Evolutionary conservation across 805 yeast genomes (phyloP).

Genomic region (Jamesozyma gamospora): DNA sequence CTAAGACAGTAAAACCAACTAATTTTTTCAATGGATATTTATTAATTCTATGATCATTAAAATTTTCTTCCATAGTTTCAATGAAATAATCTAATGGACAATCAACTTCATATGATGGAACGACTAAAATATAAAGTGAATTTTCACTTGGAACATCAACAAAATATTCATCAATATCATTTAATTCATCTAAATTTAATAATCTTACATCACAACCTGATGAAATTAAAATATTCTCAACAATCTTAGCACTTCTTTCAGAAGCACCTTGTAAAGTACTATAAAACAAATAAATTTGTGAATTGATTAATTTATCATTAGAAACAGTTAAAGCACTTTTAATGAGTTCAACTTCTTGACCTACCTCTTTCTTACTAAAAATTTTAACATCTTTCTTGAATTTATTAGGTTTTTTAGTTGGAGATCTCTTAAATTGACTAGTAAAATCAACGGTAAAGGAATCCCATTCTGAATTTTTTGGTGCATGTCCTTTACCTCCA

Average conservation of each 20-base stretch:
- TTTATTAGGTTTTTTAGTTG: not conserved
- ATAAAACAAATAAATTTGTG: slow-evolving; percentile 62
- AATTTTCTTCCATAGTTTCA: slow-evolving; percentile 70
- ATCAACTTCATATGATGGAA: slow-evolving; percentile 89
- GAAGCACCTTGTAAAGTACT: slow-evolving; percentile 83
- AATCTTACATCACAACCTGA: slow-evolving; percentile 38
- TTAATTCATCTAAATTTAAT: slow-evolving; percentile 67
- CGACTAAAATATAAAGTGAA: slow-evolving; percentile 56
- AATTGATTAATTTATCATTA: slow-evolving; percentile 34
- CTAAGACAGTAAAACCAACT: slow-evolving; percentile 76
- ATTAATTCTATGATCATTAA: slow-evolving; percentile 77
- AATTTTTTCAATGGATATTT: slow-evolving; percentile 62
- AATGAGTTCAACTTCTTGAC: slow-evolving; percentile 20
- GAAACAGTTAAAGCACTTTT: slow-evolving; percentile 33
- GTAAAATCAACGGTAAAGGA: slow-evolving; percentile 32
- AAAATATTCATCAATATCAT: slow-evolving; percentile 77
- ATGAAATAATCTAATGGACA: slow-evolving; percentile 84
- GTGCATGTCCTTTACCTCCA: slow-evolving; percentile 20
- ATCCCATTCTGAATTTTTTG: slow-evolving; percentile 1
- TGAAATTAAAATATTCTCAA: slow-evolving; percentile 32
- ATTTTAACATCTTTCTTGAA: slow-evolving; percentile 3
- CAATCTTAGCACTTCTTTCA: slow-evolving; percentile 50
- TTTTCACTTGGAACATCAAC: slow-evolving; percentile 49
- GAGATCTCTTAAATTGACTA: slow-evolving; percentile 19
- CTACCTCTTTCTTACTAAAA: not conserved